Conservation (phyloP, 2,329 filamentous ascomycete species). For the Fusarium sp. region DNA sequence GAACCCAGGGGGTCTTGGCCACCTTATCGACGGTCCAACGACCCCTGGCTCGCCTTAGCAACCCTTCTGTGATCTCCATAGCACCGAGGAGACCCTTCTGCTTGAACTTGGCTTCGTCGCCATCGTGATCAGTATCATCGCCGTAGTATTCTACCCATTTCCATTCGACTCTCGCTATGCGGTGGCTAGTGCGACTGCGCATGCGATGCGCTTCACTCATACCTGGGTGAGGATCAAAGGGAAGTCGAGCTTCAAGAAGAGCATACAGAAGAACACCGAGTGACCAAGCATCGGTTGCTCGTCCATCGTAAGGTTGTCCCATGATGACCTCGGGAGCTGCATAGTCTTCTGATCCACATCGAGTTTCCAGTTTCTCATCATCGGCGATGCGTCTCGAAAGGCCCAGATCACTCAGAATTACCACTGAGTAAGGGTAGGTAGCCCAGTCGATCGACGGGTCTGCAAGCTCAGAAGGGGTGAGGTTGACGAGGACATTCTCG, state of each 20-base stretch:
- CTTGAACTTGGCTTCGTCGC: slow-evolving; percentile 67
- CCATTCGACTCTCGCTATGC: slow-evolving; percentile 97
- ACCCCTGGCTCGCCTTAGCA: slow-evolving; percentile 84
- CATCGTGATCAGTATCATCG: slow-evolving; percentile 87
- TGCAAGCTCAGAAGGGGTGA: slow-evolving; percentile 75
- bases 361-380: slow-evolving; percentile 88
- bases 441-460: slow-evolving; percentile 73
- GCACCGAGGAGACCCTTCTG: slow-evolving; percentile 77
- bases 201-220: slow-evolving; percentile 80
- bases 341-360: slow-evolving; percentile 97
- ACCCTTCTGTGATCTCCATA: slow-evolving; percentile 81
- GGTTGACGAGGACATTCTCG: slow-evolving; percentile 92
- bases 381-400: slow-evolving; percentile 87
- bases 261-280: slow-evolving; percentile 93
- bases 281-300: slow-evolving; percentile 93
- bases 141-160: slow-evolving; percentile 89
- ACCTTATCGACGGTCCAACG: slow-evolving; percentile 82
- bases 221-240: slow-evolving; percentile 89
- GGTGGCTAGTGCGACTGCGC: slow-evolving; percentile 85
- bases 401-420: slow-evolving; percentile 91
- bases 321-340: slow-evolving; percentile 96
- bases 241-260: slow-evolving; percentile 89
- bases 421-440: slow-evolving; percentile 81
- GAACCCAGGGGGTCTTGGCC: slow-evolving; percentile 79
- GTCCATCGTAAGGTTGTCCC: slow-evolving; percentile 93